A percentile compares a stretch with the other conserved stretches of the same genome.
These are phyloP conservation scores for Diplosphaera chodatii DNA, from an alignment of 139 green algal genomes.

Conservation along the genomic window DNA sequence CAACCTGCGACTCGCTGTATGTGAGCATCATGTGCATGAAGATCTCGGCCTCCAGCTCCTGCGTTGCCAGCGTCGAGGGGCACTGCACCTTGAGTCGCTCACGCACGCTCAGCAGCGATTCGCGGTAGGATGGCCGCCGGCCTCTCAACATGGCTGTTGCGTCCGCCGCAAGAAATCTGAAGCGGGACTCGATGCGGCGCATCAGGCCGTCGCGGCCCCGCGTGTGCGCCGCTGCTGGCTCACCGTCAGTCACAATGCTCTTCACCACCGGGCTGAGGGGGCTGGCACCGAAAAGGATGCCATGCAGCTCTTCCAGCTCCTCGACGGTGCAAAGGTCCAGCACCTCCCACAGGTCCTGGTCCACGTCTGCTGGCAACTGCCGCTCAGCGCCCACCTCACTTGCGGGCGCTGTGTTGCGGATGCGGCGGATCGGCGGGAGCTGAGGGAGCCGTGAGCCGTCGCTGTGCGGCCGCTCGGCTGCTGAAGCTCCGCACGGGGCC, in stretches of 20 bases:
- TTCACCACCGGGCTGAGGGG: conserved; percentile 66
- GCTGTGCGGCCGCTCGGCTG: too few relatives aligned
- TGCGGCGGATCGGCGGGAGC: not conserved
- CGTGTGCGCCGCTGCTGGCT: conserved; percentile 25
- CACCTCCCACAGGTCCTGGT: conserved; percentile 56
- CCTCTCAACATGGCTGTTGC: conserved; percentile 47
- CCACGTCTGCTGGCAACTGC: conserved; percentile 22
- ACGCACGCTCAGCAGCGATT: conserved; percentile 58
- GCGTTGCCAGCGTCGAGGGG: conserved; percentile 46
- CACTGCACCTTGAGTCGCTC: conserved; percentile 52
- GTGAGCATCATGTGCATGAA: conserved; percentile 71
- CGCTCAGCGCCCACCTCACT: not conserved
- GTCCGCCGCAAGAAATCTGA: conserved; percentile 74
- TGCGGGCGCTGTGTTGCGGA: not conserved
- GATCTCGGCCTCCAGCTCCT: conserved; percentile 80
- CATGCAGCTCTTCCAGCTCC: conserved; percentile 58
- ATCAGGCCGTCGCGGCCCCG: conserved; percentile 34
- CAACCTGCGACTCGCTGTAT: conserved; percentile 6
- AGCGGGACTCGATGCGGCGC: conserved; percentile 56
- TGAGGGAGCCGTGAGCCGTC: too few relatives aligned
- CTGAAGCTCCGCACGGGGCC: too few relatives aligned
- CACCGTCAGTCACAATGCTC: conserved; percentile 37
- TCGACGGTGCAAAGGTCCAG: conserved; percentile 69
- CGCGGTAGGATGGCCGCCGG: conserved; percentile 54
- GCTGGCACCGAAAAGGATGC: conserved; percentile 31